phyloP scores from a whole-genome alignment of 2,329 filamentous ascomycete species.

The Cladosporium sp. region DNA sequence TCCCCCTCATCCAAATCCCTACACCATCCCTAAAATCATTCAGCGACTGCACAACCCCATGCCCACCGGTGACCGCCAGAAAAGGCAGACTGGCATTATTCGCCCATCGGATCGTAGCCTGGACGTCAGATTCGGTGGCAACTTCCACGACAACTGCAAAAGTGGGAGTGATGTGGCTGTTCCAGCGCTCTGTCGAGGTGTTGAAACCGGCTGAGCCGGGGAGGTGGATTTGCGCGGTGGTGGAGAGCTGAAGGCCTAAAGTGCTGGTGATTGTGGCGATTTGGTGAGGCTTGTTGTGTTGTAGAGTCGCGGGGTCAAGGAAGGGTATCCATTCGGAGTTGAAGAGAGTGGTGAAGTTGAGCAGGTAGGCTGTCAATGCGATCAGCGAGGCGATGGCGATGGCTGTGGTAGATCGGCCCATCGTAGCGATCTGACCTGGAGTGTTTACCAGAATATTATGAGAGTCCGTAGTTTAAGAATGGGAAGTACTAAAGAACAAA shows the following conservation, averaged over 20 bases:
- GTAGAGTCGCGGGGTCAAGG: not conserved
- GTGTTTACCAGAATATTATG: not conserved
- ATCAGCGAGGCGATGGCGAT: not conserved
- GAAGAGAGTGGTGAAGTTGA: not conserved
- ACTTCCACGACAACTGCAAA: conserved; percentile 22
- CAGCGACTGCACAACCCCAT: conserved; percentile 21
- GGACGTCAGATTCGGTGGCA: conserved; percentile 20
- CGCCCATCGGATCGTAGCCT: conserved; percentile 4
- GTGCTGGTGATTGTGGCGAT: not conserved
- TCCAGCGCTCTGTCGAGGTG: not conserved
- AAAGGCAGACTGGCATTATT: conserved; percentile 16
- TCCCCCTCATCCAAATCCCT: conserved; percentile 23
- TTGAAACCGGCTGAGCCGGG: conserved; percentile 1
- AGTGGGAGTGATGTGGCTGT: conserved; percentile 5
- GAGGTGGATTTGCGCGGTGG: conserved; percentile 7
- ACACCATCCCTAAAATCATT: conserved; percentile 22
- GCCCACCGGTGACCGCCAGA: conserved; percentile 24
- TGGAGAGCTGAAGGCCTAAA: not conserved
- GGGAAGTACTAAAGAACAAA: not conserved
- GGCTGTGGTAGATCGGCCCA: not conserved
- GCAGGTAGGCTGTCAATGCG: not conserved
- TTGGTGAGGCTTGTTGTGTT: not conserved
- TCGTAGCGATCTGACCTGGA: not conserved
- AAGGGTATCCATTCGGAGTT: not conserved
- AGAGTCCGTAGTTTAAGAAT: not conserved